Evolutionary conservation across 2,329 filamentous ascomycete genomes (phyloP), one percentile per base, ranked within the genome.

Genomic region (Capronia epimyces): DNA sequence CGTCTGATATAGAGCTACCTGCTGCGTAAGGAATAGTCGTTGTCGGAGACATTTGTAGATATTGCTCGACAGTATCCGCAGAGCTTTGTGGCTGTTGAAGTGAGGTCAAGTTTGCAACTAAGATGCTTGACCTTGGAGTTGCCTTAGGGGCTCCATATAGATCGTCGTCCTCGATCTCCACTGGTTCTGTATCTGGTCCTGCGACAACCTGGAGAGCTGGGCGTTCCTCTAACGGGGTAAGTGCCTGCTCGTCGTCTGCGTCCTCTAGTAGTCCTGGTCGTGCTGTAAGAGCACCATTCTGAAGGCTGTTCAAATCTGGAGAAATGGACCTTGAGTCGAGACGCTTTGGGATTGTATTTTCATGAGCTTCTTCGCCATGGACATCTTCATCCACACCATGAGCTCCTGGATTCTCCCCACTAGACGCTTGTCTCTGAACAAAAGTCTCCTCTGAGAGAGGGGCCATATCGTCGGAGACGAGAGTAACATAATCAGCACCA

Each of bases 81-180:
- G 50, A 43, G 29, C 46, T 52, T 25, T 29, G 49, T 3, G 40
- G 40, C 12, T 25, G 36, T 31, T 41, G 39, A 22, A 42, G 24
- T 16, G 50, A 29, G 10, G 41, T 25, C 2, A 21, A 18, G 10
- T 8, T 42, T 16, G 22, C 4, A n/a, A 27, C 8, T 24, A 16
- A 16, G 22, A 5, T 25, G 24, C 32, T 40, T 10, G 32, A 8
- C n/a, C 7, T 27, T 5, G 31, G 9, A 5, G 15, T 27, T 18
- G 49, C 52, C 6, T 22, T 15, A 12, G 54, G 50, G 24, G 54
- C 24, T 18, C 55, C 55, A 31, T 57, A 57, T 12, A 57, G 41
- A 45, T 57, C 55, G 22, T 53, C 54, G 37, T 51, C 50, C 34
- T 56, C 54, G 13, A 50, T 32, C 64, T 32, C 29, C 7, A 32